These are phyloP conservation scores for Boletus sp. DNA, from an alignment of 768 basidiomycete genomes.

Conservation along the genomic window DNA sequence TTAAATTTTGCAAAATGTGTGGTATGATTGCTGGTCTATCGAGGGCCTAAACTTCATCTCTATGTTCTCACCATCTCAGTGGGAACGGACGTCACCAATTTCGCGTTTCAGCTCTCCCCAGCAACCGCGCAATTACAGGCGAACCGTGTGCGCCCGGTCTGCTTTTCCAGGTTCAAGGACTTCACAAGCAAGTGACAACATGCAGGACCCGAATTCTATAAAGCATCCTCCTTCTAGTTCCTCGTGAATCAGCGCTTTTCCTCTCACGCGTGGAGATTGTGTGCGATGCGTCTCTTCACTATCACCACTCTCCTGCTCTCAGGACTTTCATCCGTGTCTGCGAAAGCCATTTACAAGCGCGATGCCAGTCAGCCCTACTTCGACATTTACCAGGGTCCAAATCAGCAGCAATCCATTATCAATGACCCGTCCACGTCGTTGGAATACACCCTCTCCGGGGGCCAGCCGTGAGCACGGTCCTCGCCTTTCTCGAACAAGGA, in stretches of 20 bases:
- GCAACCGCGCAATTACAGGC: not conserved
- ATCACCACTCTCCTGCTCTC: slow-evolving; percentile 5
- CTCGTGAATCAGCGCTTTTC: slow-evolving; percentile 1
- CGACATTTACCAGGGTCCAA: slow-evolving; percentile 13
- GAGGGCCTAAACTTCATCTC: not conserved
- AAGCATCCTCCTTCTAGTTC: not conserved
- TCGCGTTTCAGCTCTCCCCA: not conserved
- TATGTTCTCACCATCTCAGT: slow-evolving; percentile 5
- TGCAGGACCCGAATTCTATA: not conserved
- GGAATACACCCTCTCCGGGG: slow-evolving; percentile 16
- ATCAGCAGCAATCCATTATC: slow-evolving; percentile 7
- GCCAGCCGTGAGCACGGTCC: slow-evolving; percentile 7
- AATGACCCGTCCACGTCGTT: slow-evolving; percentile 14
- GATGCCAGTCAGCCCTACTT: slow-evolving; percentile 11
- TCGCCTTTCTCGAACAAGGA: not conserved
- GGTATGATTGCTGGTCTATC: not conserved
- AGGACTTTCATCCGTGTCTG: slow-evolving; percentile 2
- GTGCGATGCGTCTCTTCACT: slow-evolving; percentile 6
- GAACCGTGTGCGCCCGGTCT: not conserved
- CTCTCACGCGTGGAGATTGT: slow-evolving; percentile 2
- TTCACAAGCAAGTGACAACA: not conserved
- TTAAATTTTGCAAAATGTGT: too few species aligned
- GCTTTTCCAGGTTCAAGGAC: not conserved
- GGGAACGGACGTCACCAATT: not conserved
- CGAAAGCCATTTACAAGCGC: slow-evolving; percentile 6